phyloP scores from a whole-genome alignment of 768 basidiomycete species.

The Termitomyces sp. region DNA sequence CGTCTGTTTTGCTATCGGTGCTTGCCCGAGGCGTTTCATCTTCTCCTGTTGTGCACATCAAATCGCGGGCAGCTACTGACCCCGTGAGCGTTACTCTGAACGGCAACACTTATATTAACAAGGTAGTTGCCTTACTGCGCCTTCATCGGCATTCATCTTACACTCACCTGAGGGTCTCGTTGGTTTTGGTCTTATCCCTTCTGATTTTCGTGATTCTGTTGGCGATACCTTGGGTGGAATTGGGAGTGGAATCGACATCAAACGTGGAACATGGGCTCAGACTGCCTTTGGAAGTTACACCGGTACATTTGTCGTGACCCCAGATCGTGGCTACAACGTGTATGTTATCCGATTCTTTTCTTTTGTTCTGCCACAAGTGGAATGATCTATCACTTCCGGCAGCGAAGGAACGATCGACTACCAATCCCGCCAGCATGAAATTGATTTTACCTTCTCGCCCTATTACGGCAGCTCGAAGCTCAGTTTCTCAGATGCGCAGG shows the following conservation, averaged over 20 bases:
- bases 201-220: slow-evolving; percentile 49
- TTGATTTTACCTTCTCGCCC: slow-evolving; percentile 54
- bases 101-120: slow-evolving; percentile 11
- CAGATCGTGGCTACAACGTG: slow-evolving; percentile 57
- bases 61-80: slow-evolving; percentile 1
- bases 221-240: slow-evolving; percentile 60
- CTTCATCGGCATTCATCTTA: background rate
- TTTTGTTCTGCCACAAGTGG: background rate
- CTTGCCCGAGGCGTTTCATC: background rate
- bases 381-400: background rate
- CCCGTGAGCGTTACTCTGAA: slow-evolving; percentile 7
- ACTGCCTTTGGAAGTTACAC: slow-evolving; percentile 29
- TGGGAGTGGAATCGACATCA: slow-evolving; percentile 57
- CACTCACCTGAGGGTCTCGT: slow-evolving; percentile 36
- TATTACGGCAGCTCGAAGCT: slow-evolving; percentile 43
- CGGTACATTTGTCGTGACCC: slow-evolving; percentile 46
- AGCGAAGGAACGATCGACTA: slow-evolving; percentile 56
- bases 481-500: slow-evolving; percentile 41
- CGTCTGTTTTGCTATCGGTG: background rate
- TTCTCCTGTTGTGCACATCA: background rate
- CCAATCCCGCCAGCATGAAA: slow-evolving; percentile 52
- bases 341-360: slow-evolving; percentile 18
- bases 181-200: slow-evolving; percentile 57
- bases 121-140: background rate
- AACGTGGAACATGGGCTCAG: slow-evolving; percentile 39